These are phyloP conservation scores for Trebouxia sp. DNA, from an alignment of 139 green algal genomes.

Conservation along the genomic window DNA sequence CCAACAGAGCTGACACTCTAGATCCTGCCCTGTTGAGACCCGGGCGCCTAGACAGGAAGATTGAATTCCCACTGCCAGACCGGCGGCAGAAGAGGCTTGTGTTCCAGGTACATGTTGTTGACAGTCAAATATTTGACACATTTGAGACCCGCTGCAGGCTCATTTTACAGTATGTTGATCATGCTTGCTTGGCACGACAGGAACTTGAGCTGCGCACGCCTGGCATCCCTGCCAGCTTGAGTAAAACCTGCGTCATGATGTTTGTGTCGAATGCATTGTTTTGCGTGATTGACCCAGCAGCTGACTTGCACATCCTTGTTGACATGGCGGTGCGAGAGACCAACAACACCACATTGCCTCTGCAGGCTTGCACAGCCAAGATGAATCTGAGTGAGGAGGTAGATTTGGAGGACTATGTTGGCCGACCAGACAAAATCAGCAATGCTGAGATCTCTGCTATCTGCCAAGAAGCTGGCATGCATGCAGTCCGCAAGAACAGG, in stretches of 20 bases:
- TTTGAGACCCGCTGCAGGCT: too few species aligned
- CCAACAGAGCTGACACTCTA: slow-evolving; percentile 97
- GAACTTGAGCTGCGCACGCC: background rate
- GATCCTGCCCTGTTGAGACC: slow-evolving; percentile 96
- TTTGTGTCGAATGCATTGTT: background rate
- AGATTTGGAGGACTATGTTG: slow-evolving; percentile 98
- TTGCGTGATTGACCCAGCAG: background rate
- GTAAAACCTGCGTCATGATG: background rate
- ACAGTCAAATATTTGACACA: too few species aligned
- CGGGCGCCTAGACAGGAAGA: slow-evolving; percentile 97
- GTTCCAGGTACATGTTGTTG: slow-evolving; percentile 82
- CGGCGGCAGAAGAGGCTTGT: slow-evolving; percentile 97
- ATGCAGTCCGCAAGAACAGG: slow-evolving; percentile 93
- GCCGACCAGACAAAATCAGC: slow-evolving; percentile 96
- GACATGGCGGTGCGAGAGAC: background rate
- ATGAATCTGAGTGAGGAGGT: slow-evolving; percentile 99
- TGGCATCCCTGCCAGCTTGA: background rate
- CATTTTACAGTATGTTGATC: background rate
- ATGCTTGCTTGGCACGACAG: background rate
- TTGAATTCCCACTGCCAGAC: slow-evolving; percentile 99
- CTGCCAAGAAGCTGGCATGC: slow-evolving; percentile 88
- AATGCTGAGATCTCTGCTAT: slow-evolving; percentile 93
- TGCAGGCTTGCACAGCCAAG: slow-evolving; percentile 91
- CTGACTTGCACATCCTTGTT: background rate
- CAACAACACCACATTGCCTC: background rate